These are phyloP conservation scores for Sporisorium exsertum DNA, from an alignment of 1,284 basidiomycete genomes.

Conservation along the genomic window DNA sequence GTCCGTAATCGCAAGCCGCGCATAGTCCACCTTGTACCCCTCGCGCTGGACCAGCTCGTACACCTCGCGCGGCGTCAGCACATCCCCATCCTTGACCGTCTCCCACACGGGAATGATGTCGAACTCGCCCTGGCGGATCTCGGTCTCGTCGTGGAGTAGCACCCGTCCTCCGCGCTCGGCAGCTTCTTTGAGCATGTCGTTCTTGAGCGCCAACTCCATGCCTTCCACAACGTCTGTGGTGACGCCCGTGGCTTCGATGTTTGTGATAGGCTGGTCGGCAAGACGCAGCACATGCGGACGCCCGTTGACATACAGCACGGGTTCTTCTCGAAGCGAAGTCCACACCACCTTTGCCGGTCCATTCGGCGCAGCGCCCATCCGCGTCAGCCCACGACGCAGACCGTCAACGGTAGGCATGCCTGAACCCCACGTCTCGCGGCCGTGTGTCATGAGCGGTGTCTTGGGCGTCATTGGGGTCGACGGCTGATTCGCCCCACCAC, in stretches of 20 bases:
- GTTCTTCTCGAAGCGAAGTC: conserved; percentile 67
- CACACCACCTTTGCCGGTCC: conserved; percentile 60
- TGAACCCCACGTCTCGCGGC: conserved; percentile 64
- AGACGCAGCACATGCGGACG: conserved; percentile 86
- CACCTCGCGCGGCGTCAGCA: conserved; percentile 88
- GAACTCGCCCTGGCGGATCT: conserved; percentile 89
- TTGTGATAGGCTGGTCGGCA: conserved; percentile 74
- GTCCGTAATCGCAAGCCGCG: conserved; percentile 67
- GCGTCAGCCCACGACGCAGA: conserved; percentile 58
- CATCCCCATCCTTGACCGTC: conserved; percentile 82
- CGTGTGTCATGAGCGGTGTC: conserved; percentile 37
- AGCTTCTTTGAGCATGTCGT: conserved; percentile 87
- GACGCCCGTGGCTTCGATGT: conserved; percentile 81
- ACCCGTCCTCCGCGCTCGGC: conserved; percentile 81
- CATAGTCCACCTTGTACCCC: conserved; percentile 67
- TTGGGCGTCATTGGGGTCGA: conserved; percentile 42
- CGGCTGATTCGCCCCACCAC: conserved; percentile 13
- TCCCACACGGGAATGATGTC: conserved; percentile 79
- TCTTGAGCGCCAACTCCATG: conserved; percentile 91
- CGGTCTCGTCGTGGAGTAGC: conserved; percentile 90
- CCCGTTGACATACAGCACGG: conserved; percentile 74
- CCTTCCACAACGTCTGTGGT: conserved; percentile 90
- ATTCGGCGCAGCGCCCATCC: conserved; percentile 61
- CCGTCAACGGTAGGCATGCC: conserved; percentile 69
- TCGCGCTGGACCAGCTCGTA: conserved; percentile 65